Conservation (phyloP, 192 early-diverging fungal species). For the Rhizoclosmatium sp. region DNA sequence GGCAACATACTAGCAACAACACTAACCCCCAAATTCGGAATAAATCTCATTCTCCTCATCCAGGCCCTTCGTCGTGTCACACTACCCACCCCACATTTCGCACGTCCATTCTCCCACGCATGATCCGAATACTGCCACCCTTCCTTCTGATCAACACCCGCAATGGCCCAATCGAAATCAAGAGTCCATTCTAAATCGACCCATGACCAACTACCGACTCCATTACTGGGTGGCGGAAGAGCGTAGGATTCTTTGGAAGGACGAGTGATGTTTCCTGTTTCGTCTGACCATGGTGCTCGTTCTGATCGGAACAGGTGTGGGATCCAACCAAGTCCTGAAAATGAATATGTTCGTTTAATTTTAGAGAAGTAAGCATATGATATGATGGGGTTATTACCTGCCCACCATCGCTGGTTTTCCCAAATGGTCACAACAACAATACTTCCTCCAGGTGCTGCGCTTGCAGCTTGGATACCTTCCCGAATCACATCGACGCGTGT, state of each 20-base stretch:
- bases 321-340: constrained; percentile 72
- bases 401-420: constrained; percentile 86
- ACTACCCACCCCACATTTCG: constrained; percentile 52
- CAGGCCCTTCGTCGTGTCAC: constrained; percentile 73
- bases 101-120: constrained; percentile 64
- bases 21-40: constrained; percentile 18
- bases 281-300: constrained; percentile 73
- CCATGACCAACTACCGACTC: constrained; percentile 55
- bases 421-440: constrained; percentile 53
- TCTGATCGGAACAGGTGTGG: constrained; percentile 69
- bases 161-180: constrained; percentile 53
- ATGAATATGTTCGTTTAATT: neutral
- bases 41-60: constrained; percentile 57
- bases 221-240: constrained; percentile 54
- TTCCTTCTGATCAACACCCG: constrained; percentile 46
- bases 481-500: constrained; percentile 48
- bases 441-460: constrained; percentile 13
- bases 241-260: constrained; percentile 63
- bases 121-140: constrained; percentile 79
- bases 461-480: constrained; percentile 41
- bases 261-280: constrained; percentile 57
- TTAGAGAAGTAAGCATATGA: neutral
- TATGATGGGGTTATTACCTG: constrained; percentile 38
- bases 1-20: constrained; percentile 26
- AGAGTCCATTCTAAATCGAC: constrained; percentile 65